A percentile compares a stretch with the other conserved stretches of the same genome.
These are phyloP conservation scores for Neonectria neomacrospora DNA, from an alignment of 2,329 filamentous ascomycete genomes.

Conservation along the genomic window DNA sequence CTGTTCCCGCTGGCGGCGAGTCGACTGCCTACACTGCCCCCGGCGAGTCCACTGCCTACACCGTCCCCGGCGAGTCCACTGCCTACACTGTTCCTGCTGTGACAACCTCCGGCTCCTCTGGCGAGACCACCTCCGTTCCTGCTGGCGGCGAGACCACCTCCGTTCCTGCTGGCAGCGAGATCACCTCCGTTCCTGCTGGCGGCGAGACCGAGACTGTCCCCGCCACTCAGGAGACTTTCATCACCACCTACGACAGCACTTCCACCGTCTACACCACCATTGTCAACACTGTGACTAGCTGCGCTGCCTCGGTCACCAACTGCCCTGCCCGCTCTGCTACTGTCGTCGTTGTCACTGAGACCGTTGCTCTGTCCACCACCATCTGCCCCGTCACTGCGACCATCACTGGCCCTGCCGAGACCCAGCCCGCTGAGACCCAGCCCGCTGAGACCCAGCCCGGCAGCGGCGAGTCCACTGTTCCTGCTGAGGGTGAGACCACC, in stretches of 20 bases:
- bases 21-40: constrained; percentile 7
- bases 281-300: constrained; percentile 62
- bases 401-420: constrained; percentile 32
- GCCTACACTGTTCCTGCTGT: constrained; percentile 10
- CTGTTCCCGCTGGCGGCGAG: background rate
- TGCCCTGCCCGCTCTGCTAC: constrained; percentile 61
- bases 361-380: constrained; percentile 68
- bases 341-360: constrained; percentile 62
- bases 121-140: constrained; percentile 31
- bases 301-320: constrained; percentile 57
- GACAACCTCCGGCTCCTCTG: constrained; percentile 25
- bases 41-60: constrained; percentile 9
- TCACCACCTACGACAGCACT: constrained; percentile 56
- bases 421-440: constrained; percentile 31
- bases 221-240: constrained; percentile 33
- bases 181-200: constrained; percentile 25
- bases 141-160: constrained; percentile 11
- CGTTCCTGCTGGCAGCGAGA: constrained; percentile 26
- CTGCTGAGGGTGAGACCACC: constrained; percentile 23
- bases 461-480: constrained; percentile 30
- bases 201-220: constrained; percentile 25
- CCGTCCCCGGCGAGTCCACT: constrained; percentile 15
- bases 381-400: constrained; percentile 71
- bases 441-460: constrained; percentile 25
- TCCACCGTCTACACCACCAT: constrained; percentile 64